phyloP scores from a whole-genome alignment of 441 rosid genomes.

The Eutrema salsugineum region DNA sequence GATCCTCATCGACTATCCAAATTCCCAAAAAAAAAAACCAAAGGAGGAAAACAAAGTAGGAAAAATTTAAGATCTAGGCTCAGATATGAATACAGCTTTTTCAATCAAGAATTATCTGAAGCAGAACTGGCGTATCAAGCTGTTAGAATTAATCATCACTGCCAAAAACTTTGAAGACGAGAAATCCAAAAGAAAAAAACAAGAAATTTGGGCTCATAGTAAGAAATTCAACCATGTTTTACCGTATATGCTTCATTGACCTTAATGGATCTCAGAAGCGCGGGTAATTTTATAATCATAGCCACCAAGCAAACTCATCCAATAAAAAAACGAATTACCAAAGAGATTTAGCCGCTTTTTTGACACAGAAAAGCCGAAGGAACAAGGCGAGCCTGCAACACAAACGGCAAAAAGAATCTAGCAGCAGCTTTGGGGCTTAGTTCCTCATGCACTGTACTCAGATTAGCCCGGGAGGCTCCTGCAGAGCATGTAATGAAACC shows the following conservation, averaged over 20 bases:
- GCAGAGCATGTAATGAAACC: background rate
- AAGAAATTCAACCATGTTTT: conserved; percentile 35
- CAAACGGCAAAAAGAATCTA: conserved; percentile 21
- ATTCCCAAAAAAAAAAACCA: background rate
- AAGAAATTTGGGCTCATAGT: conserved; percentile 19
- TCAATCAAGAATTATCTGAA: conserved; percentile 23
- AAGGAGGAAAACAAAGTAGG: background rate
- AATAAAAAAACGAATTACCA: background rate
- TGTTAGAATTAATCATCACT: conserved; percentile 18
- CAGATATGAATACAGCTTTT: conserved; percentile 18
- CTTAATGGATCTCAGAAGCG: conserved; percentile 26
- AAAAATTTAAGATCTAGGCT: background rate
- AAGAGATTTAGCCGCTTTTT: conserved; percentile 9
- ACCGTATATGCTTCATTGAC: conserved; percentile 25
- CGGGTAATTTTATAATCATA: conserved; percentile 29
- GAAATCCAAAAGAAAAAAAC: too few relatives aligned
- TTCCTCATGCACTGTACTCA: conserved; percentile 1
- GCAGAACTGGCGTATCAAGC: conserved; percentile 36
- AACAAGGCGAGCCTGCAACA: conserved; percentile 26
- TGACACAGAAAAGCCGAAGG: conserved; percentile 25
- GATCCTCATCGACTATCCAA: conserved; percentile 28
- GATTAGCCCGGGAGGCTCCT: conserved; percentile 33
- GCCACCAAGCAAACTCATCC: background rate
- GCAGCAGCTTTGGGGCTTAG: conserved; percentile 36
- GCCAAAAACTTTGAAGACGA: background rate